Evolutionary conservation across 2,329 filamentous ascomycete species (phyloP).

Genomic region (Aspergillus versicolor): DNA sequence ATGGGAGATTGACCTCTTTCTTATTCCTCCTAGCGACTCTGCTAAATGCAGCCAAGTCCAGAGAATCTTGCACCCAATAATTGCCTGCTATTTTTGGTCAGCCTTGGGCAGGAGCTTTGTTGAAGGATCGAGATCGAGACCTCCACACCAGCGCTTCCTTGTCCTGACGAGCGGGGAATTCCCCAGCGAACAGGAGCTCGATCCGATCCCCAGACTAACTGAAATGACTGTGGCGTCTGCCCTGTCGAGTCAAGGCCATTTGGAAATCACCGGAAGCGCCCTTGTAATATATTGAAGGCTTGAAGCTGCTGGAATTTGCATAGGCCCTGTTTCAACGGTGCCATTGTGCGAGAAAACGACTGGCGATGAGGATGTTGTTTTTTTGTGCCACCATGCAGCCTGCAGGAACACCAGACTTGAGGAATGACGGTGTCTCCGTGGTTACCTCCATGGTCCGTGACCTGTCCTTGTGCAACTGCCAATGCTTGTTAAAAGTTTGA

Average conservation of each 20-base stretch:
- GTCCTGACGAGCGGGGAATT: neutral
- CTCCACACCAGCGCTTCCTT: constrained; percentile 2
- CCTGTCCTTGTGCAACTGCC: neutral
- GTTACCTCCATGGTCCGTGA: neutral
- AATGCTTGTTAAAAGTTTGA: neutral
- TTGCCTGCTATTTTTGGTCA: constrained; percentile 8
- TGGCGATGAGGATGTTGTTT: constrained; percentile 3
- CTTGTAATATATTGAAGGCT: constrained; percentile 7
- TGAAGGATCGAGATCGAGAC: neutral
- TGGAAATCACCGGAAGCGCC: constrained; percentile 5
- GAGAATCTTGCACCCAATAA: neutral
- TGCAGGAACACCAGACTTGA: neutral
- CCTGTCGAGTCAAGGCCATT: neutral
- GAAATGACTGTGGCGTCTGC: neutral
- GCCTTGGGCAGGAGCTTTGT: neutral
- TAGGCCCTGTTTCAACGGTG: constrained; percentile 4
- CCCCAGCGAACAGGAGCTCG: neutral
- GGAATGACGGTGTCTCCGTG: neutral
- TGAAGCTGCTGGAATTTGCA: neutral
- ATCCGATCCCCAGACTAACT: neutral
- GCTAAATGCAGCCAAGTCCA: neutral
- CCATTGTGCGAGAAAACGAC: neutral
- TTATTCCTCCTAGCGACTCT: no score
- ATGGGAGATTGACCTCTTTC: neutral
- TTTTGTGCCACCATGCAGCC: neutral